phyloP scores from a whole-genome alignment of 2,329 filamentous ascomycete genomes.

The Raffaelea arxii region DNA sequence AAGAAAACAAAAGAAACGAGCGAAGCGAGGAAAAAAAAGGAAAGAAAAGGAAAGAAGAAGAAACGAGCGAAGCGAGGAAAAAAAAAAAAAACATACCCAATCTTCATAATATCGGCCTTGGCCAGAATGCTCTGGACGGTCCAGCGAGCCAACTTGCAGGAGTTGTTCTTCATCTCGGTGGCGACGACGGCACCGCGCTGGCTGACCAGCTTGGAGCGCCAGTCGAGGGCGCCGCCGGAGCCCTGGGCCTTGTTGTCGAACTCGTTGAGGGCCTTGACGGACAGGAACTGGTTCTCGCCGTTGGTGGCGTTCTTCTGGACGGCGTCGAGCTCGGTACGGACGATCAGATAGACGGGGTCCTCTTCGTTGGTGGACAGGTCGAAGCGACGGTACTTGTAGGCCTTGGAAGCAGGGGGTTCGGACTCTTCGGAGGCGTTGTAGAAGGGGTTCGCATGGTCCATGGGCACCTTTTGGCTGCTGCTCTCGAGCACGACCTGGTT shows the following conservation, averaged over 20 bases:
- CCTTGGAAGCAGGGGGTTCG: conserved; percentile 88
- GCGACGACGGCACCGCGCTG: conserved; percentile 96
- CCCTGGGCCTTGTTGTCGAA: conserved; percentile 98
- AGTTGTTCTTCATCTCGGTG: conserved; percentile 99
- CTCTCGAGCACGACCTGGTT: conserved; percentile 89
- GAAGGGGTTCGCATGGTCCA: conserved; percentile 90
- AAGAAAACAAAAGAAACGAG: conserved; percentile 1
- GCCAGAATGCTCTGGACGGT: conserved; percentile 94
- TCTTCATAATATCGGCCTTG: conserved; percentile 97
- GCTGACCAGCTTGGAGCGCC: conserved; percentile 86
- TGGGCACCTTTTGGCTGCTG: conserved; percentile 66
- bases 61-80: too few species aligned
- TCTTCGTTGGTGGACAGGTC: conserved; percentile 92
- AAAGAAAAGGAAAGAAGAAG: neutral
- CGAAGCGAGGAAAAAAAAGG: neutral
- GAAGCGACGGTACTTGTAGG: conserved; percentile 97
- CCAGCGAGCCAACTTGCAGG: conserved; percentile 96
- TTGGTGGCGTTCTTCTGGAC: conserved; percentile 90
- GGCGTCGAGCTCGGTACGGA: conserved; percentile 89
- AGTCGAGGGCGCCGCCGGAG: conserved; percentile 89
- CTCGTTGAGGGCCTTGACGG: conserved; percentile 95
- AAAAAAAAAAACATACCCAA: conserved; percentile 55
- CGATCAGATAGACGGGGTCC: conserved; percentile 84
- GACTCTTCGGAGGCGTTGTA: conserved; percentile 91
- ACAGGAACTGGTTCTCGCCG: conserved; percentile 84